phyloP scores from a whole-genome alignment of 2,329 filamentous ascomycete species.

The Anisogramma anomala region DNA sequence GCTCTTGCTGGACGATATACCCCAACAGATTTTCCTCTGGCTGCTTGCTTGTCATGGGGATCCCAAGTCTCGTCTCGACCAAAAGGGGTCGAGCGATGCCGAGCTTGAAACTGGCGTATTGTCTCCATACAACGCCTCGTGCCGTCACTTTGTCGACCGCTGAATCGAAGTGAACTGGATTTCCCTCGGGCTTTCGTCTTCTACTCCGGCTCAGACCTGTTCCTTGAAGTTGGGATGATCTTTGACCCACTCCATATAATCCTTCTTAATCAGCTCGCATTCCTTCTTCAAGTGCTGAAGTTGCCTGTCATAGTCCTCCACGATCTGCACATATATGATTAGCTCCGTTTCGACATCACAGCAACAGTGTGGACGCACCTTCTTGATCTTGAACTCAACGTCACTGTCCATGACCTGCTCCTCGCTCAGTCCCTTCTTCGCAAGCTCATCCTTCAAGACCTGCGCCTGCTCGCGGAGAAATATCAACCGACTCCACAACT shows the following conservation, averaged over 20 bases:
- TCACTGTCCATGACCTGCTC: conserved; percentile 54
- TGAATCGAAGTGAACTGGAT: no score
- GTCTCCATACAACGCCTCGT: no score
- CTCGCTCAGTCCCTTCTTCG: conserved; percentile 48
- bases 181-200: no score
- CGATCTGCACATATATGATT: conserved; percentile 39
- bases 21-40: neutral
- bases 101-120: no score
- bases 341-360: no score
- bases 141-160: no score
- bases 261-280: conserved; percentile 49
- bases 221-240: conserved; percentile 24
- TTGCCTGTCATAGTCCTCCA: conserved; percentile 74
- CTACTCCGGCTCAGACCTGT: neutral
- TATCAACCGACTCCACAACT: conserved; percentile 75
- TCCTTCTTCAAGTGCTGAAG: conserved; percentile 65
- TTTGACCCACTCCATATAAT: conserved; percentile 45
- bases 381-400: conserved; percentile 59
- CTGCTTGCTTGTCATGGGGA: neutral
- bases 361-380: conserved; percentile 37
- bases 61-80: no score
- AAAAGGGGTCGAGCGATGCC: no score
- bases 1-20: neutral
- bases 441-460: conserved; percentile 61
- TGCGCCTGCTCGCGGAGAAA: conserved; percentile 62